Conservation (phyloP, 1,139 yeast genomes). For the Blastobotrys raffinosifermentans region DNA sequence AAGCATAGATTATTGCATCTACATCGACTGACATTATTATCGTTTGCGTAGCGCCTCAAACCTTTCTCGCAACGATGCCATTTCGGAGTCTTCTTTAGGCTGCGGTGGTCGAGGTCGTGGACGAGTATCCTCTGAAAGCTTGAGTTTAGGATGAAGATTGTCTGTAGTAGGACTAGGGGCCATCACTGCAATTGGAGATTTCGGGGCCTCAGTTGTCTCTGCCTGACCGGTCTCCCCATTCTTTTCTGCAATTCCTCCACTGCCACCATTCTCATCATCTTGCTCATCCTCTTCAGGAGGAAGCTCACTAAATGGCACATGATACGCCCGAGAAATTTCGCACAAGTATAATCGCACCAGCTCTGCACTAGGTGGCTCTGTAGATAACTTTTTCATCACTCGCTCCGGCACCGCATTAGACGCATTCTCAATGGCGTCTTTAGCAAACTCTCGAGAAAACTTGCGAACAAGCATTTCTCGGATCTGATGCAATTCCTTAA, state of each 20-base stretch:
- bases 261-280: conserved; percentile 28
- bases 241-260: conserved; percentile 23
- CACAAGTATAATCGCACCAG: conserved; percentile 64
- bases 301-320: conserved; percentile 57
- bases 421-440: conserved; percentile 55
- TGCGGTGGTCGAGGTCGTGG: conserved; percentile 18
- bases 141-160: conserved; percentile 37
- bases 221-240: conserved; percentile 20
- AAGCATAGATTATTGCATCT: no score
- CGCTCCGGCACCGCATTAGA: conserved; percentile 56
- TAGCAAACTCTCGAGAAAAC: conserved; percentile 63
- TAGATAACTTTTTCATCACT: conserved; percentile 54
- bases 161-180: conserved; percentile 45
- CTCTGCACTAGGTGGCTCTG: conserved; percentile 60
- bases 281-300: conserved; percentile 30
- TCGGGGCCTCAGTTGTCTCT: conserved; percentile 26
- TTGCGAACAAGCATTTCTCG: conserved; percentile 57
- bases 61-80: conserved; percentile 49
- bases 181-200: conserved; percentile 42
- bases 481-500: conserved; percentile 60
- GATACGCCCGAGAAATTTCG: conserved; percentile 79
- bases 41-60: conserved; percentile 47
- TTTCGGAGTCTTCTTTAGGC: conserved; percentile 34
- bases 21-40: conserved; percentile 7
- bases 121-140: conserved; percentile 10